Evolutionary conservation across 371 early-diverging fungal genomes (phyloP).

Genomic region (Circinella umbellata): DNA sequence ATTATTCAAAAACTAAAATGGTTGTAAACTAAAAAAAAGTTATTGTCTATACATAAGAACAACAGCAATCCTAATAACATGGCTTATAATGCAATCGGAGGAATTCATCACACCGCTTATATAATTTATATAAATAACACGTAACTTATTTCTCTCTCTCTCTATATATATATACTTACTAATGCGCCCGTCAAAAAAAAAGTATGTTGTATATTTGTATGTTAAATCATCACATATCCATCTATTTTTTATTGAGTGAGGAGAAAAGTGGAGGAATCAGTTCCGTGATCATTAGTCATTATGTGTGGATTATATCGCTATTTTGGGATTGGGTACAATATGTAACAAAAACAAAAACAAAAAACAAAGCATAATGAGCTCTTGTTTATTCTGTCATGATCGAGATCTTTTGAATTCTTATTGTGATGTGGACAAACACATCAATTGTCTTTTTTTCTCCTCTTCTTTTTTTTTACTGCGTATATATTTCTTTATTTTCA

Average conservation of each 20-base stretch:
- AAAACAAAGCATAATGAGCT: slow-evolving; percentile 1
- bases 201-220: no score
- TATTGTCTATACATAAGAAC: neutral
- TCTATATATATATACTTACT: no score
- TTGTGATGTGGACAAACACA: neutral
- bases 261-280: no score
- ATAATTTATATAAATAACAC: no score
- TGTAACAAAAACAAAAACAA: neutral
- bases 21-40: neutral
- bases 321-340: neutral
- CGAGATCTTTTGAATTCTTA: slow-evolving; percentile 2
- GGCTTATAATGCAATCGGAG: slow-evolving; percentile 6
- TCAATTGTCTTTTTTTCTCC: neutral
- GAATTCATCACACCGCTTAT: neutral
- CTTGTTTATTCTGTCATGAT: slow-evolving; percentile 5
- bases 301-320: neutral
- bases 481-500: no score
- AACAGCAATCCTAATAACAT: neutral
- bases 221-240: no score
- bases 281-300: neutral
- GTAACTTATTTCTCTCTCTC: no score
- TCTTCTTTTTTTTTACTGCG: neutral
- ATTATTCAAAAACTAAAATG: slow-evolving; percentile 1
- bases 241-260: no score
- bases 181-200: no score